Evolutionary conservation across 1,139 yeast species (phyloP).

Genomic region (Candida sojae): DNA sequence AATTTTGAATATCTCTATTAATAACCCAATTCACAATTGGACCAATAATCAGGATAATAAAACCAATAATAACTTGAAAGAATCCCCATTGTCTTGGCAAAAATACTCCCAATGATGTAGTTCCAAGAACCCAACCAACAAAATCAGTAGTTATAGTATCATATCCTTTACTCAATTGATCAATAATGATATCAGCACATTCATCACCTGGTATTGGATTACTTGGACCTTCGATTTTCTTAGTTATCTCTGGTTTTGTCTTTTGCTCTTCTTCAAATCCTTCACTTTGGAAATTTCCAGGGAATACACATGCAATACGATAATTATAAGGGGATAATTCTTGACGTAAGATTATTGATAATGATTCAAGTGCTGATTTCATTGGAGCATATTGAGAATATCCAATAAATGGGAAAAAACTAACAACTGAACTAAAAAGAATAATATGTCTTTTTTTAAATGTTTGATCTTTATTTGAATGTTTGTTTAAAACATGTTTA

Average conservation of each 20-base stretch:
- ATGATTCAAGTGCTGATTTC: conserved; percentile 77
- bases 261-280: conserved; percentile 80
- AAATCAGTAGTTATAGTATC: conserved; percentile 80
- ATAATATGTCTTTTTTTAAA: conserved; percentile 59
- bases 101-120: conserved; percentile 62
- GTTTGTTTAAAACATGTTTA: conserved; percentile 31
- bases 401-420: conserved; percentile 87
- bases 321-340: conserved; percentile 72
- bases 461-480: conserved; percentile 10
- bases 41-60: conserved; percentile 57
- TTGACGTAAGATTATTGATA: conserved; percentile 78
- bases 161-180: conserved; percentile 62
- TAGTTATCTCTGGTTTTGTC: conserved; percentile 86
- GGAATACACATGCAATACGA: conserved; percentile 64
- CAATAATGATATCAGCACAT: conserved; percentile 65
- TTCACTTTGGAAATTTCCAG: conserved; percentile 89
- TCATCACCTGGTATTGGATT: conserved; percentile 64
- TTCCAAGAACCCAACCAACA: conserved; percentile 80
- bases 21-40: conserved; percentile 64
- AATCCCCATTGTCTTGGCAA: conserved; percentile 66
- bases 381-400: conserved; percentile 88
- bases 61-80: conserved; percentile 49
- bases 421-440: conserved; percentile 77
- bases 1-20: conserved; percentile 49
- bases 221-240: conserved; percentile 82